Evolutionary conservation across 768 basidiomycete genomes (phyloP).

Genomic region (Pisolithus microcarpus): DNA sequence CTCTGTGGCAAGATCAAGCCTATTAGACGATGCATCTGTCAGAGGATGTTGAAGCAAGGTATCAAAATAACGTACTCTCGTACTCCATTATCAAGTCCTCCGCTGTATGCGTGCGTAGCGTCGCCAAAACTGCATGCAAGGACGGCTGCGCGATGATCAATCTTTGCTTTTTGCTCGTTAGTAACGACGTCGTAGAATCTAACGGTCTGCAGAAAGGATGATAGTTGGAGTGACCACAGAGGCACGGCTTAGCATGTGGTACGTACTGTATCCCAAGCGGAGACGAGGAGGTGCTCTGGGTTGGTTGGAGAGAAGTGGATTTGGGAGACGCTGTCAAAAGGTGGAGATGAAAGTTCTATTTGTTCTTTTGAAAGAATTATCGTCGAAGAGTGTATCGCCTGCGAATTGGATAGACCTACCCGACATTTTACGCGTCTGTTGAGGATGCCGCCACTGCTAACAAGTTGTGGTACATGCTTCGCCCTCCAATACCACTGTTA

Average conservation of each 20-base stretch:
- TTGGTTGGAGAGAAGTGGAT: slow-evolving; percentile 76
- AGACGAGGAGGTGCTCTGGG: slow-evolving; percentile 72
- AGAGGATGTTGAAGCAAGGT: background rate
- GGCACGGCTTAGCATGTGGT: slow-evolving; percentile 1
- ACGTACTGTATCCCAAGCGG: slow-evolving; percentile 82
- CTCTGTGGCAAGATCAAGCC: slow-evolving; percentile 72
- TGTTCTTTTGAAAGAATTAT: slow-evolving; percentile 20
- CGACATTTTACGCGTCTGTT: no score
- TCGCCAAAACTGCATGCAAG: slow-evolving; percentile 75
- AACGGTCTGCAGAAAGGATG: slow-evolving; percentile 45
- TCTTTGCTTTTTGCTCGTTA: slow-evolving; percentile 70
- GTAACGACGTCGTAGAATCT: slow-evolving; percentile 46
- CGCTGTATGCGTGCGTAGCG: slow-evolving; percentile 65
- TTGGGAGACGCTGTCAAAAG: slow-evolving; percentile 79
- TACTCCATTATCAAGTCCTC: slow-evolving; percentile 79
- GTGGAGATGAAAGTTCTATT: slow-evolving; percentile 53
- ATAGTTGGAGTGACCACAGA: slow-evolving; percentile 28
- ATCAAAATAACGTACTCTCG: slow-evolving; percentile 52
- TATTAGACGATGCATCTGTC: slow-evolving; percentile 21
- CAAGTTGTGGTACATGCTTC: no score
- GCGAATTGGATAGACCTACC: no score
- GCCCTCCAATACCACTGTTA: no score
- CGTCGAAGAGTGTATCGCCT: no score
- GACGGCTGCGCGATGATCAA: slow-evolving; percentile 84
- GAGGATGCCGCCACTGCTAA: no score